Percentiles rank a stretch among this genome's conserved stretches.
Conservation (phyloP, 1,139 yeast genomes). For the Yamadazyma epiphylla region DNA sequence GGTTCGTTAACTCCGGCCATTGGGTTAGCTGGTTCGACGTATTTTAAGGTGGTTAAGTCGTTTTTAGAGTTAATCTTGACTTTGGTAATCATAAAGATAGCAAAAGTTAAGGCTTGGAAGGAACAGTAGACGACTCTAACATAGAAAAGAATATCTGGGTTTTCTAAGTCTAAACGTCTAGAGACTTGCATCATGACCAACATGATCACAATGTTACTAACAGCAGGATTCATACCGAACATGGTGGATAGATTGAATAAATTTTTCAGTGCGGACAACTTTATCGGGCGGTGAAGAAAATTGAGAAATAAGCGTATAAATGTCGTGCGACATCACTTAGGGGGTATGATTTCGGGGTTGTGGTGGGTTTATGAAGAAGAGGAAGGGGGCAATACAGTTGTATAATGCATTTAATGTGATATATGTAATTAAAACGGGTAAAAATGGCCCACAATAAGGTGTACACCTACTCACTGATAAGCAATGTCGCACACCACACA, state of each 20-base stretch:
- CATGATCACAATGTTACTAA: conserved; percentile 85
- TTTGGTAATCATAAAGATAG: conserved; percentile 64
- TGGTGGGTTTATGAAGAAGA: too few species aligned
- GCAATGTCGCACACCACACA: too few species aligned
- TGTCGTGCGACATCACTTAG: too few species aligned
- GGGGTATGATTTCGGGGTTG: too few species aligned
- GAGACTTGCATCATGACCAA: conserved; percentile 96
- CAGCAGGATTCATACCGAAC: conserved; percentile 72
- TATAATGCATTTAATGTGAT: too few species aligned
- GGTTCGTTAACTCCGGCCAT: conserved; percentile 72
- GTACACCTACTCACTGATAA: too few species aligned
- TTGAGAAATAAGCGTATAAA: too few species aligned
- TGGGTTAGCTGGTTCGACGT: conserved; percentile 82
- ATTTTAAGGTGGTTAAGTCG: conserved; percentile 88
- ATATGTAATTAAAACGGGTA: too few species aligned
- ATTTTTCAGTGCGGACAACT: conserved; percentile 1
- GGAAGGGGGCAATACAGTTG: too few species aligned
- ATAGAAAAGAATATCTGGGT: conserved; percentile 70
- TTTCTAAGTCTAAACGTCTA: conserved; percentile 84
- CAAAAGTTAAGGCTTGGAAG: conserved; percentile 64
- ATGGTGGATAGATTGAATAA: conserved; percentile 9
- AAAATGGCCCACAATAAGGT: too few species aligned
- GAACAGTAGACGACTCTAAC: conserved; percentile 72
- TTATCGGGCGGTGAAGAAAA: neutral
- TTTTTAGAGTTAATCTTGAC: conserved; percentile 65